phyloP scores from a whole-genome alignment of 164 flowering plant genomes.

The Tetrastigma voinierianum region DNA sequence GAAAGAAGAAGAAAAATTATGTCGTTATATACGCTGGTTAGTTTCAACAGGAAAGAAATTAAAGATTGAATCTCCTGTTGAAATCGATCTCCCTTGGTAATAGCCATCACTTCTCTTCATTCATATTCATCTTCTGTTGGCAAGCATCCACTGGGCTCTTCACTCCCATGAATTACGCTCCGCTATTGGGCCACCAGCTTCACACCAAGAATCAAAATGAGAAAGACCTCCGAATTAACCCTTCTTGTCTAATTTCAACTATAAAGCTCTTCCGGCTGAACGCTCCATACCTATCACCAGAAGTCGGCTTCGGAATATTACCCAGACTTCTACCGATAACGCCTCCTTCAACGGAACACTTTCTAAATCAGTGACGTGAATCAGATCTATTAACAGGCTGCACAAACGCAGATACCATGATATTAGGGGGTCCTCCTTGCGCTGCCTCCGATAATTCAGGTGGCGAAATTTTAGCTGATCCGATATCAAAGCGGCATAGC shows the following conservation, averaged over 20 bases:
- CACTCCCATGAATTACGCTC: conserved; percentile 15
- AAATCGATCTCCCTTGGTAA: conserved; percentile 21
- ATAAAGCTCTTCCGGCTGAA: neutral
- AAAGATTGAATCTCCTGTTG: conserved; percentile 19
- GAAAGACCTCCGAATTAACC: conserved; percentile 16
- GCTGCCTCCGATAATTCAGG: neutral
- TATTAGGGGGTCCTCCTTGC: neutral
- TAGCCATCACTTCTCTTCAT: neutral
- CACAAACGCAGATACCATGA: neutral
- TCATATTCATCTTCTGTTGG: too few relatives aligned
- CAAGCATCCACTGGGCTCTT: neutral
- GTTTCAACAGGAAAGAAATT: conserved; percentile 6
- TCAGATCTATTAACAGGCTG: conserved; percentile 4
- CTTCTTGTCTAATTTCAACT: conserved; percentile 5
- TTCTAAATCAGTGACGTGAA: conserved; percentile 14
- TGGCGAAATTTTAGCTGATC: neutral
- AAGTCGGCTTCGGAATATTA: conserved; percentile 9
- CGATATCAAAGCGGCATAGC: conserved; percentile 32
- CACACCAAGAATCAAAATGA: conserved; percentile 17
- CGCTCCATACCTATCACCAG: neutral
- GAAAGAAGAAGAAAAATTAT: too few relatives aligned
- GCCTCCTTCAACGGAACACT: neutral
- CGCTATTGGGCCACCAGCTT: conserved; percentile 9
- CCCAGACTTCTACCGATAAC: conserved; percentile 1
- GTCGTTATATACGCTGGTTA: neutral